These are phyloP conservation scores for Xylaria hypoxylon DNA, from an alignment of 2,329 filamentous ascomycete genomes.

Conservation along the genomic window DNA sequence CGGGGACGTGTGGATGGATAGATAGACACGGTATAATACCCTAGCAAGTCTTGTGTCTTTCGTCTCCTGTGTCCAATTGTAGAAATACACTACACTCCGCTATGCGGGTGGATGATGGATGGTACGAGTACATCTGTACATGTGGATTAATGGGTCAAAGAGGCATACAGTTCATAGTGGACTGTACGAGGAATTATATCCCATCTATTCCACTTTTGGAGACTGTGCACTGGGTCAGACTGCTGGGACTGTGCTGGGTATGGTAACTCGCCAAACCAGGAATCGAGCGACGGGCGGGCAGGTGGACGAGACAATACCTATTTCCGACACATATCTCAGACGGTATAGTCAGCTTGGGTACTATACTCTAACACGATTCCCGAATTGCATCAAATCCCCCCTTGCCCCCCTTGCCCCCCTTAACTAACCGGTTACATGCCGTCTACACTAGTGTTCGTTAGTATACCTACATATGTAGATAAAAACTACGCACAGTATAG, in stretches of 20 bases:
- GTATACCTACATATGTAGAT: too few species aligned
- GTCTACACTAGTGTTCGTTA: not conserved
- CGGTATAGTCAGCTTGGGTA: constrained; percentile 1
- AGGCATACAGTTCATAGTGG: constrained; percentile 3
- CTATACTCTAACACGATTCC: constrained; percentile 13
- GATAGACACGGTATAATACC: constrained; percentile 29
- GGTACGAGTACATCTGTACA: constrained; percentile 25
- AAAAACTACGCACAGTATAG: constrained; percentile 11
- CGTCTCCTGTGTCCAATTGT: constrained; percentile 16
- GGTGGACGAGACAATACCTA: constrained; percentile 10
- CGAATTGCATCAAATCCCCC: constrained; percentile 13
- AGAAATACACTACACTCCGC: constrained; percentile 21
- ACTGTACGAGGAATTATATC: constrained; percentile 22
- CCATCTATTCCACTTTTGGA: constrained; percentile 14
- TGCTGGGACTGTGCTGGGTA: too few species aligned
- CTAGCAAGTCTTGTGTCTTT: constrained; percentile 20
- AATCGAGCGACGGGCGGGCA: constrained; percentile 8
- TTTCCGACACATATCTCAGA: constrained; percentile 12
- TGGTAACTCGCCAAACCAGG: constrained; percentile 27
- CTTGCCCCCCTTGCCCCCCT: too few species aligned
- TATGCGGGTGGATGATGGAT: constrained; percentile 13
- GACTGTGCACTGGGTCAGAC: constrained; percentile 25
- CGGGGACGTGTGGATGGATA: constrained; percentile 29
- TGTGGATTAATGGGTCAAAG: constrained; percentile 25
- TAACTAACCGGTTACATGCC: not conserved